These are phyloP conservation scores for Haberlea rhodopensis DNA, from an alignment of 257 asterid genomes.

Conservation along the genomic window DNA sequence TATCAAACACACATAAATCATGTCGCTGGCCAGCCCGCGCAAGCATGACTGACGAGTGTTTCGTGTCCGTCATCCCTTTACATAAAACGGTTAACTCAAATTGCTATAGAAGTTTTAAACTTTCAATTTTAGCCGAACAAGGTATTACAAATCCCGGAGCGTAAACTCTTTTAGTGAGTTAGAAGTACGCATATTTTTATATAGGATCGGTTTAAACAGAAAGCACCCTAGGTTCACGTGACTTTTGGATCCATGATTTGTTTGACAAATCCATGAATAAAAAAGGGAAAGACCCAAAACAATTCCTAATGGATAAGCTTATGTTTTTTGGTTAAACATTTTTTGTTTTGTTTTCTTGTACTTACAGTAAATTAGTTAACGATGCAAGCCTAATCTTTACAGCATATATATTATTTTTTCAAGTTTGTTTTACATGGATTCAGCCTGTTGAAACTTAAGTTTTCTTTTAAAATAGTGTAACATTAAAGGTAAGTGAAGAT, in stretches of 20 bases:
- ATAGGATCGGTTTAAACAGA: neutral
- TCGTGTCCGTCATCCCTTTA: no score
- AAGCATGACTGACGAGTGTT: no score
- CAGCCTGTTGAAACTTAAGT: no score
- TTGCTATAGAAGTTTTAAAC: no score
- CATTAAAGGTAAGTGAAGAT: no score
- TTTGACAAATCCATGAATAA: slow-evolving; percentile 30
- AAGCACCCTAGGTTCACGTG: slow-evolving; percentile 32
- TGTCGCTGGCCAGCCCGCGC: no score
- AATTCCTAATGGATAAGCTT: slow-evolving; percentile 23
- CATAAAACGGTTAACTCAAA: no score
- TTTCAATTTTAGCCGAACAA: no score
- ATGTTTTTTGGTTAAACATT: neutral
- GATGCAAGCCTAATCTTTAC: slow-evolving; percentile 14
- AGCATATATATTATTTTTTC: neutral
- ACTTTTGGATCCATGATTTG: slow-evolving; percentile 18
- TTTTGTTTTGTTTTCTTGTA: neutral
- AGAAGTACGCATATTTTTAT: neutral
- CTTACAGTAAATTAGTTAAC: neutral
- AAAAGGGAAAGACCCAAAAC: slow-evolving; percentile 18
- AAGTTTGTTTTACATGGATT: neutral
- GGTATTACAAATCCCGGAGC: no score
- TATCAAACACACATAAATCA: no score
- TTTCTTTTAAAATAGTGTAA: no score
- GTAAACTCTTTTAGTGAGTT: neutral